A percentile compares a stretch with the other conserved stretches of the same genome.
Evolutionary conservation across 2,329 filamentous ascomycete genomes (phyloP).

Genomic region (Penicillium sp.): DNA sequence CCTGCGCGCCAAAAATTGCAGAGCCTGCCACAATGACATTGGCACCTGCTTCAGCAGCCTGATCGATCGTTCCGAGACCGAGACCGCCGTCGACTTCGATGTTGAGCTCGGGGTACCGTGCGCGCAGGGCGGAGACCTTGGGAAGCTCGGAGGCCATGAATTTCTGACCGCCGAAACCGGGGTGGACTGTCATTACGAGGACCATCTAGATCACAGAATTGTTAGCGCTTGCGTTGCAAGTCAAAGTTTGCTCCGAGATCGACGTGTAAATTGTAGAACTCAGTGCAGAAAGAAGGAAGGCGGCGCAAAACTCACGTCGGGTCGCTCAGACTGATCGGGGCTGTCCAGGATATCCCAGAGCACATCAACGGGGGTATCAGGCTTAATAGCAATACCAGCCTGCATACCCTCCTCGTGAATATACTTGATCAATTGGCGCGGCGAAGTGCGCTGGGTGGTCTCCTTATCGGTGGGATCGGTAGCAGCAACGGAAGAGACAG

Average conservation of each 20-base stretch:
- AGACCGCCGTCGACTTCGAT: constrained; percentile 97
- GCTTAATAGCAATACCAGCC: constrained; percentile 95
- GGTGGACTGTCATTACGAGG: constrained; percentile 96
- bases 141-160: constrained; percentile 97
- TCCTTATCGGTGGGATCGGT: constrained; percentile 71
- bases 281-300: background rate
- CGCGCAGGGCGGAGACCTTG: constrained; percentile 82
- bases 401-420: constrained; percentile 87
- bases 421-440: constrained; percentile 81
- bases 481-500: constrained; percentile 77
- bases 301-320: constrained; percentile 68
- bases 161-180: constrained; percentile 95
- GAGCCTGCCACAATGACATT: constrained; percentile 98
- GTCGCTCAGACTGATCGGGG: constrained; percentile 69
- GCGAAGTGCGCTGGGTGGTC: constrained; percentile 70
- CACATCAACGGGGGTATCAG: constrained; percentile 84
- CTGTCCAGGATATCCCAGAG: constrained; percentile 86
- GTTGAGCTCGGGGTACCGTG: constrained; percentile 85
- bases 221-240: constrained; percentile 4
- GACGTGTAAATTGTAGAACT: background rate
- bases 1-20: constrained; percentile 89
- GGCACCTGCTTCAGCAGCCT: constrained; percentile 90
- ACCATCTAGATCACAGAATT: constrained; percentile 70
- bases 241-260: background rate
- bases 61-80: constrained; percentile 83